A percentile compares a stretch with the other conserved stretches of the same genome.
Conservation (phyloP, 2,329 filamentous ascomycete species). For the Diaporthe sp. region DNA sequence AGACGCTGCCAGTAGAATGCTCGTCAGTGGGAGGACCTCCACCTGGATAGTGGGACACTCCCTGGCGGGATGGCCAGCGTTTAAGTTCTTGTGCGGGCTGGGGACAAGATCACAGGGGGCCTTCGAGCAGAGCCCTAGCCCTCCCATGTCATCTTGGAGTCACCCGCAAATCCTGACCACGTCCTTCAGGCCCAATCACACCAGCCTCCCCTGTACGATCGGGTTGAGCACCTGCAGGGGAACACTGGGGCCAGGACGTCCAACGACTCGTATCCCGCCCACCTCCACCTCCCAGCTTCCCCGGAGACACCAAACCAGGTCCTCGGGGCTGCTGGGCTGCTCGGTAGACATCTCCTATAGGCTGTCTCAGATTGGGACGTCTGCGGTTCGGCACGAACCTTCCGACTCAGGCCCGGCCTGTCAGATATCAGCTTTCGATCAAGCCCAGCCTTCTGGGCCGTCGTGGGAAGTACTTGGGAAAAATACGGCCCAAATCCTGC, state of each 20-base stretch:
- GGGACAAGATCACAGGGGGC: conserved; percentile 1
- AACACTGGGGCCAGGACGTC: conserved; percentile 11
- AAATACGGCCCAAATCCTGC: not conserved
- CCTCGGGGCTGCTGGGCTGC: conserved; percentile 9
- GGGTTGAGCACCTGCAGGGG: conserved; percentile 29
- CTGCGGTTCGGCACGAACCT: conserved; percentile 32
- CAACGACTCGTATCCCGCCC: conserved; percentile 13
- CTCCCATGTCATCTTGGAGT: conserved; percentile 19
- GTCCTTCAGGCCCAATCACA: conserved; percentile 21
- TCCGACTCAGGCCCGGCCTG: conserved; percentile 12
- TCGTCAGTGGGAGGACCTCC: not conserved
- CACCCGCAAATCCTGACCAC: not conserved
- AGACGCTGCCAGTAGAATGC: not conserved
- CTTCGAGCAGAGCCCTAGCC: not conserved
- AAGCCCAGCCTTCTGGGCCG: not conserved
- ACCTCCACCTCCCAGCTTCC: conserved; percentile 25
- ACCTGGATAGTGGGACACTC: conserved; percentile 10
- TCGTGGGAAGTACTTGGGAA: not conserved
- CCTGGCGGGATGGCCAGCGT: not conserved
- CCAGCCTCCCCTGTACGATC: conserved; percentile 17
- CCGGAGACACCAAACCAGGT: conserved; percentile 21
- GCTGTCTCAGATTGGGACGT: conserved; percentile 12
- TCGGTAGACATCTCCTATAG: conserved; percentile 11
- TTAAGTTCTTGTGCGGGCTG: not conserved
- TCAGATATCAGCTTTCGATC: conserved; percentile 28